phyloP scores from a whole-genome alignment of 2,329 filamentous ascomycete species.

The Penicillium expansum region DNA sequence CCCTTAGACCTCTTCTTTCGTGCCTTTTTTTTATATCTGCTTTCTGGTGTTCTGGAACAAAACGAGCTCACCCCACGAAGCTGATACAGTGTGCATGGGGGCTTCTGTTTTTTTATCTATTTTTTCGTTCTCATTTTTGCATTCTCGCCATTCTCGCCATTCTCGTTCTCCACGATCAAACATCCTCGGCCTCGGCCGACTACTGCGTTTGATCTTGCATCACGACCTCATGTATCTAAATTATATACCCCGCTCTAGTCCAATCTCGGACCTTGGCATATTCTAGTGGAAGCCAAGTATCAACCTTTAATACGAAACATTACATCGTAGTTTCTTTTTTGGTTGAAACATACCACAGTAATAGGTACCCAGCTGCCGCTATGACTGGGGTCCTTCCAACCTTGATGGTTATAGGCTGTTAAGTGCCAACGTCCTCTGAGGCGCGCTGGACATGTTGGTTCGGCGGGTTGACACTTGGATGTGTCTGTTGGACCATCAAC shows the following conservation, averaged over 20 bases:
- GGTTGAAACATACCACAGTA: not conserved
- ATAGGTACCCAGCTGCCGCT: not conserved
- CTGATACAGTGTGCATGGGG: not conserved
- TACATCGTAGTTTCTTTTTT: not conserved
- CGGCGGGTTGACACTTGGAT: not conserved
- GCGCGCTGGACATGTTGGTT: not conserved
- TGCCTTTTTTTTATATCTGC: not conserved
- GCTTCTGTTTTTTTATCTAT: not conserved
- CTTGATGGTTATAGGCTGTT: not conserved
- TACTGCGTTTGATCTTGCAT: slow-evolving; percentile 13
- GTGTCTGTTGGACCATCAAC: not conserved
- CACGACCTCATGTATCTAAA: slow-evolving; percentile 24
- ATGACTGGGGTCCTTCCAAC: not conserved
- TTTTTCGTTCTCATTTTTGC: not conserved
- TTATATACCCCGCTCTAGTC: slow-evolving; percentile 18
- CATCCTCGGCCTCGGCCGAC: not conserved
- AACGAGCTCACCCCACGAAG: slow-evolving; percentile 4
- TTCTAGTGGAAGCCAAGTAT: not conserved
- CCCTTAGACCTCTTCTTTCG: not conserved
- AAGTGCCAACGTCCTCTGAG: not conserved
- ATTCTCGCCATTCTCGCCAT: not conserved
- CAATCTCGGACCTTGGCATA: slow-evolving; percentile 2
- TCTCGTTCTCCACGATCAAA: not conserved
- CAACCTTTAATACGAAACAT: not conserved
- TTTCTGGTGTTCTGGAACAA: slow-evolving; percentile 14